Conservation (phyloP, 345 rosid genomes). For the Eucalyptus regnans region DNA sequence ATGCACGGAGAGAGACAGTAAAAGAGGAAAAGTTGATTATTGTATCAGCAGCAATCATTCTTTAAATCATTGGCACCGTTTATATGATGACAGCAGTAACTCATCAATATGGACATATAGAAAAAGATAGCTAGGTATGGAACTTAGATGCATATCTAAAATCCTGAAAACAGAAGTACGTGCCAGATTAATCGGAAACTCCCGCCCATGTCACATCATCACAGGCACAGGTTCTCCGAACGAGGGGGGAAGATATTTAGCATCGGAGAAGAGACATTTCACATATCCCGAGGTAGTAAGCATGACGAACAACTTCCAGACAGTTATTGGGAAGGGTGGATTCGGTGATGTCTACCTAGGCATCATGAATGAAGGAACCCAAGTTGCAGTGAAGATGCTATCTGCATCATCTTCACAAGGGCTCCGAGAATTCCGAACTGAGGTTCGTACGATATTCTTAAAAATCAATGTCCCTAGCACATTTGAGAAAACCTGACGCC, state of each 20-base stretch:
- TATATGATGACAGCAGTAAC: not conserved
- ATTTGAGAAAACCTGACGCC: not conserved
- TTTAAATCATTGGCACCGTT: not conserved
- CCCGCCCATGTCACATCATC: not conserved
- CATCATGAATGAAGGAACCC: not conserved
- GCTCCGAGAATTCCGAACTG: slow-evolving; percentile 8
- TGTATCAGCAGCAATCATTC: not conserved
- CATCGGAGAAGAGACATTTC: slow-evolving; percentile 1
- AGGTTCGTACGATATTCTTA: not conserved
- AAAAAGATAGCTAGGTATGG: not conserved
- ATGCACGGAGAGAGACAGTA: not conserved
- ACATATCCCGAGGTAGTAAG: slow-evolving; percentile 7
- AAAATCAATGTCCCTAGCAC: not conserved
- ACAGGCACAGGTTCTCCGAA: not conserved
- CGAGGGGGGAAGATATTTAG: not conserved
- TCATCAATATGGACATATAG: not conserved
- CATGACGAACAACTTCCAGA: slow-evolving; percentile 18
- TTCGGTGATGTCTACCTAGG: slow-evolving; percentile 22
- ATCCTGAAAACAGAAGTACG: not conserved
- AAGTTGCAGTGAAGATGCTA: slow-evolving; percentile 26
- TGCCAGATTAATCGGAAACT: not conserved
- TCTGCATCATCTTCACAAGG: slow-evolving; percentile 11
- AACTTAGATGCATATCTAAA: not conserved
- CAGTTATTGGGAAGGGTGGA: slow-evolving; percentile 19
- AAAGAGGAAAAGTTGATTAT: not conserved